Base-by-base conservation (phyloP, 176 grass and related monocot species). In the Elaeis guineensis region DNA sequence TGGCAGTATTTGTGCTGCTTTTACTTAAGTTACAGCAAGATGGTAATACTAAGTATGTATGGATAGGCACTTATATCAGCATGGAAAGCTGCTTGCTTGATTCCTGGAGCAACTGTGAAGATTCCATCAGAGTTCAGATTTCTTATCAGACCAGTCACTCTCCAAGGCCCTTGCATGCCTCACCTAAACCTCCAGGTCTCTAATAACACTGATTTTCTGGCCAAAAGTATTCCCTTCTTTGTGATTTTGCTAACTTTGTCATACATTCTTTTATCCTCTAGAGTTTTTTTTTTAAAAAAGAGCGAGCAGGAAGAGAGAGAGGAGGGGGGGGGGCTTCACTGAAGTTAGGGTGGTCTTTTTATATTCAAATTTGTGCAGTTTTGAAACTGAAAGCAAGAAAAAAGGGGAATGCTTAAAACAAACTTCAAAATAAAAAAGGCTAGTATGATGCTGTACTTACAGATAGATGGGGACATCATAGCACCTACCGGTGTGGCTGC, bases 91-190 rank as follows among this genome's bases (percentile, higher is more conserved):
- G 83, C 88, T 25, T 91, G 88, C 71, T 29, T 52, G 39, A 62
- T 86, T 54, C 66, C 58, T 2, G 69, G 39, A 35, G 72, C 88
- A 25, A 91, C 76, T 11, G 50, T 91, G 29, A 21, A 69, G 5
- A 21, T 86, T 25, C 88, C 88, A 7, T 78, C 79, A 32, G 72
- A 50, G n/a, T 82, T 57, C 50, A 57, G 19, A 30, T 86, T 86
- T 69, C 69, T 91, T 16, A 9, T 83, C 7, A 67, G 60, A 53
- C 76, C 79, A 55, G 54, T 86, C 55, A 91, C 61, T 20, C 65
- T 91, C 23, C 79, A 80, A 61, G 83, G 88, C 56, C 88, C 83
- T 50, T 91, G 88, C 64, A 83, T 58, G 69, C 52, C 65, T n/a
- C 69, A 69, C 6, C 69, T 91, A 50, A 61, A 72, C 49, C 72